These are phyloP conservation scores for Phytopythium ostracodes DNA, from an alignment of 352 stramenopile species.

Conservation along the genomic window DNA sequence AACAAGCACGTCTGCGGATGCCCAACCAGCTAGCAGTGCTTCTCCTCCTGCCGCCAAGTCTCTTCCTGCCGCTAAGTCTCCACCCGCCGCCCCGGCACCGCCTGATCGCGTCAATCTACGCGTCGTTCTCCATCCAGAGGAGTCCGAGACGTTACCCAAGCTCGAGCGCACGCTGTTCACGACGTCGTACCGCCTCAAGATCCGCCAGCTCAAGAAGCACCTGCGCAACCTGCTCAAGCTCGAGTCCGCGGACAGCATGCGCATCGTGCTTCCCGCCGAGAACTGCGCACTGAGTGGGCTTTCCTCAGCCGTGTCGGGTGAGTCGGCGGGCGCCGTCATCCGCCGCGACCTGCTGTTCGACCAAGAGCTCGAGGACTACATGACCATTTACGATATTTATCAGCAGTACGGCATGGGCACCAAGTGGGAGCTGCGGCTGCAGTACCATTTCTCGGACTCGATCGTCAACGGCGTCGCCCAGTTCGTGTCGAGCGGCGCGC, in stretches of 20 bases:
- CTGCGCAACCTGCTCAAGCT: constrained; percentile 47
- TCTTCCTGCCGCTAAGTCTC: neutral
- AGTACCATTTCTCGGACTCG: constrained; percentile 75
- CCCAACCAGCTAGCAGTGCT: neutral
- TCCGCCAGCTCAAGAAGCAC: constrained; percentile 72
- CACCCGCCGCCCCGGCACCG: neutral
- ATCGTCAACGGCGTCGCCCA: constrained; percentile 68
- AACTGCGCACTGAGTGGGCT: constrained; percentile 58
- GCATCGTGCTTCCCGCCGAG: constrained; percentile 46
- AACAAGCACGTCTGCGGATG: neutral
- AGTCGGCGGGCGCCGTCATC: constrained; percentile 19
- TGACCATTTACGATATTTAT: constrained; percentile 79
- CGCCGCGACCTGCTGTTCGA: constrained; percentile 69
- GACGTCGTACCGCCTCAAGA: constrained; percentile 62
- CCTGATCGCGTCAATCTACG: constrained; percentile 54
- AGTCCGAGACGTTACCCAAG: constrained; percentile 22
- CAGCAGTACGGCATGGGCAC: constrained; percentile 71
- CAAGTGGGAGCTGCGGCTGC: constrained; percentile 62
- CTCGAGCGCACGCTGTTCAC: constrained; percentile 56
- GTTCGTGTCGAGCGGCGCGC: constrained; percentile 31
- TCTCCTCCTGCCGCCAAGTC: neutral
- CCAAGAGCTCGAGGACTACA: constrained; percentile 68
- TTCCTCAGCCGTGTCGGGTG: constrained; percentile 9
- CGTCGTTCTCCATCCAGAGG: constrained; percentile 52
- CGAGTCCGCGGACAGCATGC: constrained; percentile 38